These are phyloP conservation scores for Coemansia sp. DNA, from an alignment of 192 early-diverging fungal genomes.

Conservation along the genomic window DNA sequence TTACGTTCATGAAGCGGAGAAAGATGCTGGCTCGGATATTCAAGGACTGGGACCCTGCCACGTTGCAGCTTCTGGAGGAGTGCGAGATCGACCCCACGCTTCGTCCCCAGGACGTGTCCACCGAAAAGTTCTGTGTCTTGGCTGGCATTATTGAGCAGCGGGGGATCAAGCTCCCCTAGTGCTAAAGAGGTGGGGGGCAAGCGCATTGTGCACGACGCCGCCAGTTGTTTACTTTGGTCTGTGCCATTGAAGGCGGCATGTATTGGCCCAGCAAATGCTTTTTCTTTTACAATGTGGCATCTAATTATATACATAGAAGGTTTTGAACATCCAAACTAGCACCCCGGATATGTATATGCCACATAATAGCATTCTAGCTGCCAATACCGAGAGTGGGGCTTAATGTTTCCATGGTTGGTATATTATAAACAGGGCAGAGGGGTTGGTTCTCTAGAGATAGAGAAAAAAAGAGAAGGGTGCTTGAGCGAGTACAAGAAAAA, in stretches of 20 bases:
- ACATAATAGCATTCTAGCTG: no score
- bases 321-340: background rate
- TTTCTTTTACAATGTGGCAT: background rate
- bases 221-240: no score
- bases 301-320: background rate
- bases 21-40: conserved; percentile 66
- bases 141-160: conserved; percentile 56
- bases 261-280: no score
- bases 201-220: background rate
- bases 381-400: no score
- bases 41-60: conserved; percentile 55
- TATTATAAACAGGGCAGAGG: no score
- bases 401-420: no score
- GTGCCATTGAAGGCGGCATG: no score
- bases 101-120: conserved; percentile 66
- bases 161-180: conserved; percentile 32
- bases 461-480: background rate
- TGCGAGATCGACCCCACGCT: conserved; percentile 58
- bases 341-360: no score
- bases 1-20: conserved; percentile 68
- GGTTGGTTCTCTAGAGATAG: background rate
- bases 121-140: conserved; percentile 60
- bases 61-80: conserved; percentile 52
- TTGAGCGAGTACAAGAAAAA: background rate
- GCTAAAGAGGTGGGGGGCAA: background rate